Conservation (phyloP, 495 filamentous ascomycete genomes). For the Platismatia glauca region DNA sequence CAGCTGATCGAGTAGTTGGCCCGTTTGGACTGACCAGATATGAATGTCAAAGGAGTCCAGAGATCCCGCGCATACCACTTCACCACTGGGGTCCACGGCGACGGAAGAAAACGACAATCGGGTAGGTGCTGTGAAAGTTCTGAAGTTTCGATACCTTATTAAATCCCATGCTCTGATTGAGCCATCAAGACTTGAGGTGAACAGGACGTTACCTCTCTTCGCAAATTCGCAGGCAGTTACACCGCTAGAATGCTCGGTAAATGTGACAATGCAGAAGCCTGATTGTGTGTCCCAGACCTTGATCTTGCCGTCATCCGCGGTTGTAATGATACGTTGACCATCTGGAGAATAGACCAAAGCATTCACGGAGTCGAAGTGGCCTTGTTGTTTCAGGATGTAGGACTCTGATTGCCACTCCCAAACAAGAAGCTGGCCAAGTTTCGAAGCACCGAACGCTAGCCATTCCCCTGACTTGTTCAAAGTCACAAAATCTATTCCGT, state of each 20-base stretch:
- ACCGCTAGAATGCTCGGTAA: slow-evolving; percentile 90
- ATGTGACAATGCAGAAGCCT: slow-evolving; percentile 95
- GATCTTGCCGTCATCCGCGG: slow-evolving; percentile 92
- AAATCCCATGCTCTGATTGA: slow-evolving; percentile 94
- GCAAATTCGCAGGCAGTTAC: slow-evolving; percentile 95
- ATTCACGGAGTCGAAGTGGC: slow-evolving; percentile 96
- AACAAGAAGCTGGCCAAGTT: slow-evolving; percentile 85
- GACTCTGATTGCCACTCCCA: slow-evolving; percentile 99
- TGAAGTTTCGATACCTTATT: slow-evolving; percentile 91
- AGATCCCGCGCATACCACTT: slow-evolving; percentile 90
- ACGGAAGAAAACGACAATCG: slow-evolving; percentile 85
- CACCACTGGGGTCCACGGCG: slow-evolving; percentile 92
- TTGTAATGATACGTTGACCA: slow-evolving; percentile 82
- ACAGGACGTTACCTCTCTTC: slow-evolving; percentile 87
- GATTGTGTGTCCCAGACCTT: slow-evolving; percentile 97
- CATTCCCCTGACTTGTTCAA: slow-evolving; percentile 92
- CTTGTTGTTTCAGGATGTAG: slow-evolving; percentile 97
- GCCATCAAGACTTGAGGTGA: slow-evolving; percentile 88
- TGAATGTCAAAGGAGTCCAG: slow-evolving; percentile 95
- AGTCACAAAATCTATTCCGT: slow-evolving; percentile 86
- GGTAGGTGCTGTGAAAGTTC: slow-evolving; percentile 89
- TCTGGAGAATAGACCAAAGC: slow-evolving; percentile 87
- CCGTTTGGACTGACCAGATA: slow-evolving; percentile 96
- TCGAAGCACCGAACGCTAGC: slow-evolving; percentile 96
- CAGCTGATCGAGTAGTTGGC: slow-evolving; percentile 83